Evolutionary conservation across 2,329 filamentous ascomycete genomes (phyloP).

Genomic region (Biscogniauxia mediterranea): DNA sequence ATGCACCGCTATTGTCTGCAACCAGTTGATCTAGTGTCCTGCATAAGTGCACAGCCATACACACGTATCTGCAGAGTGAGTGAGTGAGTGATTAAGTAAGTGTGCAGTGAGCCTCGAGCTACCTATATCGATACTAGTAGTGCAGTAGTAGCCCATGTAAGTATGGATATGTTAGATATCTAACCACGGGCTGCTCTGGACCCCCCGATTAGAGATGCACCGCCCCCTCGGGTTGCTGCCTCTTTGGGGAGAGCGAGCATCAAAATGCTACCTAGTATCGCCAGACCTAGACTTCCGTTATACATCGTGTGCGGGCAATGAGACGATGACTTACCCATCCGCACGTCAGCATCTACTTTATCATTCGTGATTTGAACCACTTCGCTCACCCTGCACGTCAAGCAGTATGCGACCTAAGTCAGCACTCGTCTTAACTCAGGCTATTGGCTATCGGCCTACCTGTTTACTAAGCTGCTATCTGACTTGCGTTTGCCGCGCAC

Average conservation of each 20-base stretch:
- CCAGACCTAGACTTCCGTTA: slow-evolving; percentile 6
- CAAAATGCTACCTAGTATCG: slow-evolving; percentile 12
- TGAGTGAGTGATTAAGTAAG: neutral
- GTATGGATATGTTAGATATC: neutral
- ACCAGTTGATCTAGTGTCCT: neutral
- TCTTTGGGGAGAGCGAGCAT: slow-evolving; percentile 7
- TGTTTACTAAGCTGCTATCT: neutral
- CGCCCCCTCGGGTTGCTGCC: slow-evolving; percentile 15
- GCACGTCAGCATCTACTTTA: neutral
- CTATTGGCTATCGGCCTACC: neutral
- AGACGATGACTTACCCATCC: neutral
- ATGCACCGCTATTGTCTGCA: neutral
- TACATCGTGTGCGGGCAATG: neutral
- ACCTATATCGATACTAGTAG: too few species aligned
- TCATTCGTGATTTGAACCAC: neutral
- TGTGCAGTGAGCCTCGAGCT: too few species aligned
- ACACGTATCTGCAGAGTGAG: slow-evolving; percentile 3
- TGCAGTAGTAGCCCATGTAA: too few species aligned
- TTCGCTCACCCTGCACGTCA: neutral
- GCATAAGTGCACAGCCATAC: slow-evolving; percentile 15
- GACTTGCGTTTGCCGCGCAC: neutral
- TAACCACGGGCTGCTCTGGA: slow-evolving; percentile 4
- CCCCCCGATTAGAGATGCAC: slow-evolving; percentile 12
- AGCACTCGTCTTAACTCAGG: neutral
- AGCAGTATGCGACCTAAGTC: neutral